Evolutionary conservation across 768 basidiomycete species (phyloP).

Genomic region (Russula vinacea): DNA sequence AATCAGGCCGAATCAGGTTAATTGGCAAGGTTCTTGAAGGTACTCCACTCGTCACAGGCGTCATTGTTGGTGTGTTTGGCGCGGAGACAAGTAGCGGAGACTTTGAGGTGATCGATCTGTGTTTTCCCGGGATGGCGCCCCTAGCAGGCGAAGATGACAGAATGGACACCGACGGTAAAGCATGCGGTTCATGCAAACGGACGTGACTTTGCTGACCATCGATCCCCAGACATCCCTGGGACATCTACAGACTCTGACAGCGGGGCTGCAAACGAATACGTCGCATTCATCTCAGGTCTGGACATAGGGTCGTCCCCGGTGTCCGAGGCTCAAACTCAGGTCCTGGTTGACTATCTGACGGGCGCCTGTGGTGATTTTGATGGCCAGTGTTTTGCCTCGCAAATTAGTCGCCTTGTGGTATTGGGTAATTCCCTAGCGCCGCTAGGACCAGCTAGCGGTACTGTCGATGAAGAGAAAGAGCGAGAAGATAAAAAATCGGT

Average conservation of each 20-base stretch:
- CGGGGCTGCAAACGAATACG: slow-evolving; percentile 53
- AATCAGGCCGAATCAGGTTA: slow-evolving; percentile 86
- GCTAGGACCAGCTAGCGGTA: slow-evolving; percentile 37
- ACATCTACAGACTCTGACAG: slow-evolving; percentile 1
- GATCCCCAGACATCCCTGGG: slow-evolving; percentile 4
- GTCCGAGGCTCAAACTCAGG: slow-evolving; percentile 70
- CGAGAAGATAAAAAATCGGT: slow-evolving; percentile 54
- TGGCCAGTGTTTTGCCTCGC: slow-evolving; percentile 62
- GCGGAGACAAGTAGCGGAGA: slow-evolving; percentile 87
- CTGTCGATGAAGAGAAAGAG: slow-evolving; percentile 38
- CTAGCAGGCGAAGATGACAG: slow-evolving; percentile 43
- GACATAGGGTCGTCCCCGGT: slow-evolving; percentile 64
- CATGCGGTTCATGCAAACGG: slow-evolving; percentile 5
- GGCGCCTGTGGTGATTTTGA: slow-evolving; percentile 75
- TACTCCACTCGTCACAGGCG: slow-evolving; percentile 78
- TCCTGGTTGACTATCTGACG: slow-evolving; percentile 86
- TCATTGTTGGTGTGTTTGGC: slow-evolving; percentile 86
- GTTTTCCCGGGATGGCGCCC: slow-evolving; percentile 79
- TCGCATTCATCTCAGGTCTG: slow-evolving; percentile 84
- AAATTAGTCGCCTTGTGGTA: slow-evolving; percentile 81
- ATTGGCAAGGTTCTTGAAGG: slow-evolving; percentile 69
- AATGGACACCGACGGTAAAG: slow-evolving; percentile 73
- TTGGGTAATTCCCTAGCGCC: slow-evolving; percentile 85
- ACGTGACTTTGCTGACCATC: slow-evolving; percentile 21
- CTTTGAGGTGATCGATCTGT: slow-evolving; percentile 90